A percentile compares a stretch with the other conserved stretches of the same genome.
Evolutionary conservation across 768 basidiomycete species (phyloP).

Genomic region (Clavulina sp.): DNA sequence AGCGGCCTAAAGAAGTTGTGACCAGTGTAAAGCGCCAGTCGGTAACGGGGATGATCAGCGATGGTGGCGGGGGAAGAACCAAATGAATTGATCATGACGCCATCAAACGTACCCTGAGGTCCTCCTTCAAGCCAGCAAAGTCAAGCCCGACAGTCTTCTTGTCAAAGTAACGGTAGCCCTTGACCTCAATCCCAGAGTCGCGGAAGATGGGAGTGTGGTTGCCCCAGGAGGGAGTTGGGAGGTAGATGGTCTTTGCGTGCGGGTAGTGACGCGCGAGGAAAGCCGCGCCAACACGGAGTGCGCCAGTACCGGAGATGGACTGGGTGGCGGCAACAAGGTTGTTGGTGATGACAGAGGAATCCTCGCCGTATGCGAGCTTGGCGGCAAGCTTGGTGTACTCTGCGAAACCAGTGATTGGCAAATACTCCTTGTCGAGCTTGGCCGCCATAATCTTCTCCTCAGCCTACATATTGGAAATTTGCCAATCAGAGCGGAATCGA

Average conservation of each 20-base stretch:
- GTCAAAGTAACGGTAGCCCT: conserved; percentile 86
- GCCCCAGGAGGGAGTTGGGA: conserved; percentile 91
- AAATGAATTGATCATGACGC: conserved; percentile 2
- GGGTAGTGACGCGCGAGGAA: conserved; percentile 85
- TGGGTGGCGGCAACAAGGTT: conserved; percentile 78
- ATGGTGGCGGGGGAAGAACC: neutral
- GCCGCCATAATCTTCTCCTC: conserved; percentile 51
- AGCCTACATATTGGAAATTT: conserved; percentile 31
- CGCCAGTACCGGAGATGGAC: conserved; percentile 95
- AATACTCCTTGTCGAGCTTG: conserved; percentile 82
- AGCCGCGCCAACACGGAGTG: conserved; percentile 83
- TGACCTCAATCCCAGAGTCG: conserved; percentile 88
- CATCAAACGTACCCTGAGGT: conserved; percentile 53
- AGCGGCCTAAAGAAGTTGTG: conserved; percentile 32
- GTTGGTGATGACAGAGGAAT: conserved; percentile 52
- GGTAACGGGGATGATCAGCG: too few relatives aligned
- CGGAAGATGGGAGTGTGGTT: conserved; percentile 50
- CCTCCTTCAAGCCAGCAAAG: conserved; percentile 76
- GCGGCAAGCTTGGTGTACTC: conserved; percentile 75
- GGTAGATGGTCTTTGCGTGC: conserved; percentile 71
- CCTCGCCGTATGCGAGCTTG: conserved; percentile 77
- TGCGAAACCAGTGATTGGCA: conserved; percentile 82
- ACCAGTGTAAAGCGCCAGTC: neutral
- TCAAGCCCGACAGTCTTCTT: conserved; percentile 83
- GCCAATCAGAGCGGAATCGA: neutral